Conservation (phyloP, 169 alveolate genomes). For the Amoebophrya sp. region DNA sequence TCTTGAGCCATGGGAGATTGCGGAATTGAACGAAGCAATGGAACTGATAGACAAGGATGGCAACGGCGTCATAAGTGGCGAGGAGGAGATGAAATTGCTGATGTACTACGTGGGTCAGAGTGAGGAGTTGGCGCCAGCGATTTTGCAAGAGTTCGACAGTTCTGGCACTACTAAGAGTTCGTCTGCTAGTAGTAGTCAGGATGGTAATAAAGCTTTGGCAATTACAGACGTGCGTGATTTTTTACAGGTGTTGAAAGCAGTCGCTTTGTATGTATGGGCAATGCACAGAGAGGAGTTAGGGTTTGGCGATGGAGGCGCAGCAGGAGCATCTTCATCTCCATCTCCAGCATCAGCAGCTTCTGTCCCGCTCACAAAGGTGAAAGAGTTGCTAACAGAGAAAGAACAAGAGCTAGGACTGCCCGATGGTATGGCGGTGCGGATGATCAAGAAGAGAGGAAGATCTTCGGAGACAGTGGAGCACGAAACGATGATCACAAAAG, state of each 20-base stretch:
- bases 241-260: not conserved
- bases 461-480: not conserved
- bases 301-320: not conserved
- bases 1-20: not conserved
- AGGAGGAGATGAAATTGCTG: not conserved
- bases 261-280: not conserved
- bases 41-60: not conserved
- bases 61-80: not conserved
- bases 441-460: not conserved
- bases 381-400: not conserved
- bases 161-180: no score
- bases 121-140: not conserved
- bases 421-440: not conserved
- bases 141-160: no score
- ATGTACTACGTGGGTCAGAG: not conserved
- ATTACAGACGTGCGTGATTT: not conserved
- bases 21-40: not conserved
- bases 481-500: not conserved
- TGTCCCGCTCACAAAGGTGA: not conserved
- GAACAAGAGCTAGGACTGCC: not conserved
- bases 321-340: no score
- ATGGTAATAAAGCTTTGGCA: no score
- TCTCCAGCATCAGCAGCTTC: no score
- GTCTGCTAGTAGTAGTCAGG: no score
- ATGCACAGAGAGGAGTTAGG: not conserved